Evolutionary conservation across 2,329 filamentous ascomycete genomes (phyloP).

Genomic region (Sarocladium brachiariae): DNA sequence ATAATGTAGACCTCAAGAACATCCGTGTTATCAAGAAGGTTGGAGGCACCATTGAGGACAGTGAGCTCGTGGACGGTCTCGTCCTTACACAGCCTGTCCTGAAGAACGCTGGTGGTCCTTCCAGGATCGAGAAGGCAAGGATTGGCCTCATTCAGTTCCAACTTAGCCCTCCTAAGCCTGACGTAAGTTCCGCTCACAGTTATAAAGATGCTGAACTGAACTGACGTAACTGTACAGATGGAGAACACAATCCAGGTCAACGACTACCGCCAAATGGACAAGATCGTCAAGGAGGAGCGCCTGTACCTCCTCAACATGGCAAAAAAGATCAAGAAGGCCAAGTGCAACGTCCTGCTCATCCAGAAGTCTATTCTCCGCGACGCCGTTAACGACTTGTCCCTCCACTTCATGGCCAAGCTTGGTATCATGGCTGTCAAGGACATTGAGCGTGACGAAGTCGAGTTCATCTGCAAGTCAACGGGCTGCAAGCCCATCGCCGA

Average conservation of each 20-base stretch:
- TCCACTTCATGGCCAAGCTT: constrained; percentile 96
- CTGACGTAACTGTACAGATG: constrained; percentile 54
- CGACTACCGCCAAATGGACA: constrained; percentile 99
- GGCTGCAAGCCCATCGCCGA: constrained; percentile 99
- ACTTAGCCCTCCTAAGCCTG: constrained; percentile 93
- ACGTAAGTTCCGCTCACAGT: constrained; percentile 53
- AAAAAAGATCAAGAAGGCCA: constrained; percentile 99
- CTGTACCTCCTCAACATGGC: constrained; percentile 97
- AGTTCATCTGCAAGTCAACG: constrained; percentile 98
- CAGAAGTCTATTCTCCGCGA: constrained; percentile 98
- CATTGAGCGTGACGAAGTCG: constrained; percentile 96
- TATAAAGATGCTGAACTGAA: no score
- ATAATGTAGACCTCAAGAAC: constrained; percentile 94
- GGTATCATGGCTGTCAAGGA: constrained; percentile 96
- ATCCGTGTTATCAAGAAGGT: constrained; percentile 97
- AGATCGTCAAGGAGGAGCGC: constrained; percentile 98
- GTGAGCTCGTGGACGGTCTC: constrained; percentile 90
- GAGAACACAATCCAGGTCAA: constrained; percentile 99
- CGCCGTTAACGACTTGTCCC: constrained; percentile 92
- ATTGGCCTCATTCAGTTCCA: constrained; percentile 99
- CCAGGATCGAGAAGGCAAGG: constrained; percentile 91
- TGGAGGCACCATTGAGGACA: constrained; percentile 96
- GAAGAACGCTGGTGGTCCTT: constrained; percentile 86
- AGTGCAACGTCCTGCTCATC: constrained; percentile 97
- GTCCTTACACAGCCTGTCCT: constrained; percentile 88